Evolutionary conservation across 805 yeast genomes (phyloP), one percentile per base, ranked within the genome.

Genomic region (Isabelozyma rhagii): DNA sequence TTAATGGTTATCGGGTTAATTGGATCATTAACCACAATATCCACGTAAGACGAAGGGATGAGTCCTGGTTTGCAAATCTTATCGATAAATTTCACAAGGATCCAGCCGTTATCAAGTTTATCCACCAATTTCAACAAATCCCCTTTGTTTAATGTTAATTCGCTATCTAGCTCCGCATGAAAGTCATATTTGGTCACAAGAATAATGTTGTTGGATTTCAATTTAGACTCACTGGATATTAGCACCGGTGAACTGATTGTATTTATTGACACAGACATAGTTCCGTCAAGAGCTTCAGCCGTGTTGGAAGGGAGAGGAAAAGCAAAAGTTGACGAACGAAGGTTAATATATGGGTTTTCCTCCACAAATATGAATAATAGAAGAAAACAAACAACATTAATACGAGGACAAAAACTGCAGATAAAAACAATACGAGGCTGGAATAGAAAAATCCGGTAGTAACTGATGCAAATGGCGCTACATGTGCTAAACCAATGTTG

Each of bases 81-180:
- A 41, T 78, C 80, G 34, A 82, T 72, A n/a, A 80, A 76, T 59
- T 81, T 80, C 8, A 80, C 86, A 41, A 80, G 60, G 2, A 81
- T 61, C 83, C 84, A 80, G 1, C 84, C 86, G 55, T 77, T 74
- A 1, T 77, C 77, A 41, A 68, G 71, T 40, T 77, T 62, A 46
- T 77, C 77, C 5, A 81, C 52, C 17, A 82, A 61, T 56, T 79
- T 81, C 27, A 82, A 62, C 14, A 80, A 74, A 51, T 80, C 85
- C 10, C 85, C 85, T 39, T 73, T 74, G 2, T 64, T 61, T 1
- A 80, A 68, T 1, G 75, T 55, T 7, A 82, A 61, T 55, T 82
- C 87, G 43, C 68, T 65, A 4, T 57, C 51, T 42, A 64, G 60
- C 57, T 80, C 78, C 2, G 80, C 79, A 8, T 57, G 58, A 59